Evolutionary conservation across 257 asterid species (phyloP).

Genomic region (Solanum corneliomulleri): DNA sequence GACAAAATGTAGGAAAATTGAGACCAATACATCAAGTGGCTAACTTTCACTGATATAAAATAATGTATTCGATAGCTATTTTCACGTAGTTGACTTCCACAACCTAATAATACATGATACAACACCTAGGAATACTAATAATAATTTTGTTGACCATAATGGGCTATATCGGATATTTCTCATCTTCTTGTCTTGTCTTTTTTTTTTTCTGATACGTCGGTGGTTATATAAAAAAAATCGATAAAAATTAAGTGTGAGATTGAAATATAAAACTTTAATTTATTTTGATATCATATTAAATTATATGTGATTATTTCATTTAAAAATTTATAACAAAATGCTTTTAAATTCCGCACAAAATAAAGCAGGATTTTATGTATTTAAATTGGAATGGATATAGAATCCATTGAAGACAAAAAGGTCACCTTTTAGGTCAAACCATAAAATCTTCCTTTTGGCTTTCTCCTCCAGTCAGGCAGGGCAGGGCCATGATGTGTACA

Average conservation of each 20-base stretch:
- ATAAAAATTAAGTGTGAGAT: too few relatives aligned
- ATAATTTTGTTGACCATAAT: neutral
- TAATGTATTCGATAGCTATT: neutral
- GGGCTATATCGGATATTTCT: neutral
- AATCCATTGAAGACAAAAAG: neutral
- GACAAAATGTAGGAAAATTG: neutral
- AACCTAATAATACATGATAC: neutral
- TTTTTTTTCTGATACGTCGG: too few relatives aligned
- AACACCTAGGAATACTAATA: neutral
- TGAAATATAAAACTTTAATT: too few relatives aligned
- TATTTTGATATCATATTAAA: neutral
- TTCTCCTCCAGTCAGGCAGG: neutral
- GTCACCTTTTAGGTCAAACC: neutral
- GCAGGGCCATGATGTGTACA: neutral
- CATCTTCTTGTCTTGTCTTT: neutral
- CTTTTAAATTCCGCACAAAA: neutral
- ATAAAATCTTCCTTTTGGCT: neutral
- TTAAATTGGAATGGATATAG: neutral
- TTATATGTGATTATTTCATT: neutral
- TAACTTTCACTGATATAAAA: neutral
- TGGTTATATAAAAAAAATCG: too few relatives aligned
- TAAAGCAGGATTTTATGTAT: neutral
- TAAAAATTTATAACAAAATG: accelerated
- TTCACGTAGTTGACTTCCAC: neutral
- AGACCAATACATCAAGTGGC: neutral